phyloP scores from a whole-genome alignment of 2,329 filamentous ascomycete genomes.

The Penicillium brasilianum region DNA sequence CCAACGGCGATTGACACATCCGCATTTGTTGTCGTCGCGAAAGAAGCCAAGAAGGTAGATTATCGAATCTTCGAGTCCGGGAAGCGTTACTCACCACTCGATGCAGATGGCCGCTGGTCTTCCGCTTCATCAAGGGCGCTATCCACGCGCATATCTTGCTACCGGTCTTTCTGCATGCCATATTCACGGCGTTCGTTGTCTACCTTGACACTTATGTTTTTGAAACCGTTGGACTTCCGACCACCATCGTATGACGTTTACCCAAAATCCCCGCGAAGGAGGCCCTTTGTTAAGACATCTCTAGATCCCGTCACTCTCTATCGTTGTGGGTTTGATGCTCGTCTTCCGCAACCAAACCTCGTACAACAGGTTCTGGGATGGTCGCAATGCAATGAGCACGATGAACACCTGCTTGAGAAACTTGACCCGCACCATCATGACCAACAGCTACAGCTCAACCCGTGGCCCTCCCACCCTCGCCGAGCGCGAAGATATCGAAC shows the following conservation, averaged over 20 bases:
- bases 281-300: slow-evolving; percentile 5
- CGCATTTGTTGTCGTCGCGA: slow-evolving; percentile 39
- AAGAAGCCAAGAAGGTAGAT: slow-evolving; percentile 39
- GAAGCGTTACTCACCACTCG: slow-evolving; percentile 1
- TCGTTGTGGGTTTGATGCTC: slow-evolving; percentile 70
- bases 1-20: slow-evolving; percentile 35
- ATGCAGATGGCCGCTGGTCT: slow-evolving; percentile 64
- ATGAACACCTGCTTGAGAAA: slow-evolving; percentile 65
- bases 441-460: slow-evolving; percentile 49
- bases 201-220: slow-evolving; percentile 61
- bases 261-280: neutral
- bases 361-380: slow-evolving; percentile 70
- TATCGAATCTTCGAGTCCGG: neutral
- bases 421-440: slow-evolving; percentile 61
- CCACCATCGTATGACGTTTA: slow-evolving; percentile 56
- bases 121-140: slow-evolving; percentile 68
- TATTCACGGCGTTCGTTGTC: slow-evolving; percentile 64
- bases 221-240: slow-evolving; percentile 60
- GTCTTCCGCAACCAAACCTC: slow-evolving; percentile 69
- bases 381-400: slow-evolving; percentile 61
- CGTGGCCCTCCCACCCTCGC: slow-evolving; percentile 40
- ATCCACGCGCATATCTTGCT: slow-evolving; percentile 64
- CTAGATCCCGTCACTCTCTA: slow-evolving; percentile 65
- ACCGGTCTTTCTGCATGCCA: slow-evolving; percentile 61
- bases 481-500: slow-evolving; percentile 63